Conservation (phyloP, 1,139 yeast species). For the Scheffersomyces quercinus region DNA sequence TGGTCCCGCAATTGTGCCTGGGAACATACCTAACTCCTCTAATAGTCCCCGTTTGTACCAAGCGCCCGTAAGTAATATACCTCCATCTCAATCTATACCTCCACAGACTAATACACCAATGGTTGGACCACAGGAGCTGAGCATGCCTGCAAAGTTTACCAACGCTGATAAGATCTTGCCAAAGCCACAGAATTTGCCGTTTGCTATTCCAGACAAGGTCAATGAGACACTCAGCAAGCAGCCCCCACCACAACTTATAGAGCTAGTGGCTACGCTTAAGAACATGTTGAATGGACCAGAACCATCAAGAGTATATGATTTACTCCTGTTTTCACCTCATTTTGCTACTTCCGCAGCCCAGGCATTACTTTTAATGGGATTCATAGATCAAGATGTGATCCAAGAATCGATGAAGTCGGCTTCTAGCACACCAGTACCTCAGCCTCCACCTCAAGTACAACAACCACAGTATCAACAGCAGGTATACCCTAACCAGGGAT, state of each 20-base stretch:
- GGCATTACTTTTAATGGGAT: constrained; percentile 74
- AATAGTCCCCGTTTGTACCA: background rate
- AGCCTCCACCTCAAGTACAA: constrained; percentile 14
- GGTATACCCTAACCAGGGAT: constrained; percentile 3
- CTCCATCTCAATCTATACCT: background rate
- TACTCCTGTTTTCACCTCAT: constrained; percentile 56
- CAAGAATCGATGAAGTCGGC: constrained; percentile 44
- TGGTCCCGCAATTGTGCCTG: constrained; percentile 11
- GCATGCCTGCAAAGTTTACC: constrained; percentile 45
- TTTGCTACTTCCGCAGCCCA: constrained; percentile 69
- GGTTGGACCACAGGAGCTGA: constrained; percentile 11
- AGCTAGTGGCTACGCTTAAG: constrained; percentile 64
- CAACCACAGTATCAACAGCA: constrained; percentile 5
- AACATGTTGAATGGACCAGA: constrained; percentile 51
- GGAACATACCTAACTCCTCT: background rate
- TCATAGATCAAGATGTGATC: constrained; percentile 65
- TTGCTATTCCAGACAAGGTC: constrained; percentile 51
- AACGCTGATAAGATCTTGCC: constrained; percentile 57
- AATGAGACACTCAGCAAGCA: constrained; percentile 57
- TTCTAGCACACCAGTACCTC: constrained; percentile 22
- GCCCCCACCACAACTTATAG: constrained; percentile 70
- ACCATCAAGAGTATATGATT: constrained; percentile 49
- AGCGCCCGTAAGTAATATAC: background rate
- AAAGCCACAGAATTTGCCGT: constrained; percentile 42
- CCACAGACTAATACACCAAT: background rate